Base-by-base conservation (phyloP, 441 rosid genomes). In the Monsonia emarginata region DNA sequence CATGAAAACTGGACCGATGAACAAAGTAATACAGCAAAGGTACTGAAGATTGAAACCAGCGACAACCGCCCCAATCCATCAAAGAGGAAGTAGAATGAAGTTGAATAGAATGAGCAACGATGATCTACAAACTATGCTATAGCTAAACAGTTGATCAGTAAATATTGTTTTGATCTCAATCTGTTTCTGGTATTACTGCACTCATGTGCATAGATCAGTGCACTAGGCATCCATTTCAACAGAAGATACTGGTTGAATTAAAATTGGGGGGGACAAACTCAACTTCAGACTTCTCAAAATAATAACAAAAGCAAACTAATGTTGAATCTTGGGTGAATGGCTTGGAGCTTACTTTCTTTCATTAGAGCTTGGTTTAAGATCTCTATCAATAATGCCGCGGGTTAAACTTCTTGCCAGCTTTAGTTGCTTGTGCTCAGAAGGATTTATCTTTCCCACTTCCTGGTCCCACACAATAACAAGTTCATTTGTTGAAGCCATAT, bases 381-480 rank as follows among this genome's bases (percentile, higher is more conserved):
- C 97, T 85, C 92, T 91, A 80, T 94, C 96, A 69, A 91, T 94
- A 65, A 89, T 91, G 66, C 96, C 96, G 72, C 96, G 94, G 57
- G 90, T 84, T 78, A 94, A 80, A 83, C 99, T 91, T 82, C 99
- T 88, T 22, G 99, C 99, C 61, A 94, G 83, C 85, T 94, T 94
- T 60, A 94, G 76, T 77, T 94, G 96, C 84, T 94, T 94, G 82
- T 89, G 92, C 84, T 94, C 97, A 24, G 96, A 88, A 19, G 96
- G 99, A 81, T 91, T 91, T 69, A 80, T 79, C 85, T 71, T 91
- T 75, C 97, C 97, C 65, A 90, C 75, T 74, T 94, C 98, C 64
- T 93, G 91, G 74, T 89, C 98, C 95, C 97, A 91, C 48, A 91
- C 96, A 57, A 81, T 82, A 69, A 91, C 97, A 72, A 89, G 90